Evolutionary conservation across 75 land plant species (phyloP).

Genomic region (Sequoia sempervirens): DNA sequence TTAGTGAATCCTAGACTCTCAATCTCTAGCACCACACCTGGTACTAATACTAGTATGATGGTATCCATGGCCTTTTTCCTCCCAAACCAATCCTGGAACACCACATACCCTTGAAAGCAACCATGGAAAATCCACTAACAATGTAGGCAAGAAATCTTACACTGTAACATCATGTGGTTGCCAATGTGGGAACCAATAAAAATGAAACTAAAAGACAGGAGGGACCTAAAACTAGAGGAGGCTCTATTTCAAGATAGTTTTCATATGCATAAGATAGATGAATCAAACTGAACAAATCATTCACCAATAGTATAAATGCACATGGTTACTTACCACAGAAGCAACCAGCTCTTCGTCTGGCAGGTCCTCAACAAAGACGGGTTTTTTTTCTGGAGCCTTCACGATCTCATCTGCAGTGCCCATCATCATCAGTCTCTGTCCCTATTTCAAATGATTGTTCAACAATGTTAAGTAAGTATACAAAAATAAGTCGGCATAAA

Average conservation of each 20-base stretch:
- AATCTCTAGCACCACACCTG: background rate
- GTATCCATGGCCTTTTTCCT: background rate
- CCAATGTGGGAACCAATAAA: background rate
- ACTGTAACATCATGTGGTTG: background rate
- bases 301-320: background rate
- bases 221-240: background rate
- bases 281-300: background rate
- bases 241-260: background rate
- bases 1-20: background rate
- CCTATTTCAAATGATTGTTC: constrained; percentile 32
- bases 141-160: background rate
- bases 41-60: background rate
- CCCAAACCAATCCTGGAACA: background rate
- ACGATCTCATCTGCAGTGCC: constrained; percentile 93
- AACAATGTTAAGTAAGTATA: background rate
- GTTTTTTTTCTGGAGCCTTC: constrained; percentile 86
- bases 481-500: background rate
- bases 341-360: constrained; percentile 92
- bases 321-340: constrained; percentile 32
- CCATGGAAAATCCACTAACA: too few species aligned
- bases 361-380: constrained; percentile 91
- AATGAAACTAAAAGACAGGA: background rate
- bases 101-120: background rate
- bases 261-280: background rate
- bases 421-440: constrained; percentile 98